These are phyloP conservation scores for Tolypocladium paradoxum DNA, from an alignment of 2,329 filamentous ascomycete species.

Conservation along the genomic window DNA sequence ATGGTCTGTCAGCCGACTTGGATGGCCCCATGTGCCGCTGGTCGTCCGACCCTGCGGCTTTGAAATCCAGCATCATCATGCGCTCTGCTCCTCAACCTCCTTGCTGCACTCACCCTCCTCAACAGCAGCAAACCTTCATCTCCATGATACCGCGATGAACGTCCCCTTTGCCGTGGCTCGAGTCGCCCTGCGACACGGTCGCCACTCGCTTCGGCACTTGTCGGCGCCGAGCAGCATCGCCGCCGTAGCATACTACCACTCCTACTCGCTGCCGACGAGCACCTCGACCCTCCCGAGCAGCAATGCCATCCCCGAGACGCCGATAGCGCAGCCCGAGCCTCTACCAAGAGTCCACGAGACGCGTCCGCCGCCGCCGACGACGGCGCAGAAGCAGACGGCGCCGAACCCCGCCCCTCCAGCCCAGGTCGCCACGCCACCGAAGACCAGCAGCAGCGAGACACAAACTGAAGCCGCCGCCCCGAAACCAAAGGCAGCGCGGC, in stretches of 20 bases:
- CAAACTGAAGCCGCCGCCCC: conserved; percentile 49
- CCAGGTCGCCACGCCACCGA: conserved; percentile 8
- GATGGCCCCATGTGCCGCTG: conserved; percentile 10
- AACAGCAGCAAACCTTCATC: neutral
- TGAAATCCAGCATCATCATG: conserved; percentile 11
- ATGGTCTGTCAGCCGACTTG: conserved; percentile 14
- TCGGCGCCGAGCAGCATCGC: conserved; percentile 21
- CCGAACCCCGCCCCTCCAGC: conserved; percentile 7
- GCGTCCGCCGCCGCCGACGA: conserved; percentile 26
- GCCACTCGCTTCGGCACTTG: conserved; percentile 30
- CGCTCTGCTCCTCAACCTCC: neutral
- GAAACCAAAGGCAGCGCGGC: conserved; percentile 42
- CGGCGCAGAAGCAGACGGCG: conserved; percentile 10
- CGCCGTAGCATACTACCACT: conserved; percentile 38
- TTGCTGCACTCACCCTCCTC: neutral
- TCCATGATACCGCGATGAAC: conserved; percentile 4
- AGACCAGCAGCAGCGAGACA: conserved; percentile 27
- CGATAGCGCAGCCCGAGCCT: conserved; percentile 32
- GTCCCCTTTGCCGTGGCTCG: conserved; percentile 28
- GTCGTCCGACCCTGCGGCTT: conserved; percentile 14
- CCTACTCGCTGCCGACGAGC: conserved; percentile 37
- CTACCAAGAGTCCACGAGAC: conserved; percentile 43
- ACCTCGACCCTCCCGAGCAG: conserved; percentile 28
- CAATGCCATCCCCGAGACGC: conserved; percentile 33
- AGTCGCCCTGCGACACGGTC: conserved; percentile 27